Conservation (phyloP, 2,329 filamentous ascomycete species). For the Neoarthrinium moseri region DNA sequence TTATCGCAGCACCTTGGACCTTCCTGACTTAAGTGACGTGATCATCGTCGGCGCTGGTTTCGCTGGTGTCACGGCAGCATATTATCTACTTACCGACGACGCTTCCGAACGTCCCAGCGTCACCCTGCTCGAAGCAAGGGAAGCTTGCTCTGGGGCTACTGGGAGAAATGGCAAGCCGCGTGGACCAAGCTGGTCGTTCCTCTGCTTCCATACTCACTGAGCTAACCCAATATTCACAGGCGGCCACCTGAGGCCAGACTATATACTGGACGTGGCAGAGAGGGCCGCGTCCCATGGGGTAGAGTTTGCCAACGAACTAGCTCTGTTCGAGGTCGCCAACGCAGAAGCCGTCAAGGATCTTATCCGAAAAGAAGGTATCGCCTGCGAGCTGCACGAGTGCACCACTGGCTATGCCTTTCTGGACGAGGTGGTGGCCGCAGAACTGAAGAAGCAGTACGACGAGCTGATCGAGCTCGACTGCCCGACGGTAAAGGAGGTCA, state of each 20-base stretch:
- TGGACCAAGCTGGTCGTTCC: neutral
- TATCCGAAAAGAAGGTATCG: constrained; percentile 32
- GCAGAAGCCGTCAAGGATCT: constrained; percentile 30
- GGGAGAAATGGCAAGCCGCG: constrained; percentile 19
- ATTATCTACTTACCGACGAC: constrained; percentile 21
- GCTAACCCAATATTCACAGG: constrained; percentile 6
- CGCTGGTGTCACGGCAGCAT: constrained; percentile 22
- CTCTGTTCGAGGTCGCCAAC: constrained; percentile 33
- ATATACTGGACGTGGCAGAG: constrained; percentile 18
- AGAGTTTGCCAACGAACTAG: constrained; percentile 22
- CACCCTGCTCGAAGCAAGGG: constrained; percentile 16
- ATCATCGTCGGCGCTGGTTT: constrained; percentile 23
- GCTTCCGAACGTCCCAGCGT: constrained; percentile 14
- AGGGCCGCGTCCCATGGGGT: constrained; percentile 12
- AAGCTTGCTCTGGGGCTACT: constrained; percentile 17
- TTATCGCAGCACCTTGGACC: constrained; percentile 10
- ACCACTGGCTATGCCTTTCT: constrained; percentile 25
- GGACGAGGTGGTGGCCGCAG: constrained; percentile 24
- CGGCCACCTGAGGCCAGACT: constrained; percentile 19
- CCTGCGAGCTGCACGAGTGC: constrained; percentile 32
- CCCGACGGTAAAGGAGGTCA: constrained; percentile 18
- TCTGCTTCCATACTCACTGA: too few relatives aligned
- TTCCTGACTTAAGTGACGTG: constrained; percentile 16
- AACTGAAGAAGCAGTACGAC: constrained; percentile 26
- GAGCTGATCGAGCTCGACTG: constrained; percentile 21